phyloP scores from a whole-genome alignment of 2,329 filamentous ascomycete genomes.

The Pestalotiopsis sp. region DNA sequence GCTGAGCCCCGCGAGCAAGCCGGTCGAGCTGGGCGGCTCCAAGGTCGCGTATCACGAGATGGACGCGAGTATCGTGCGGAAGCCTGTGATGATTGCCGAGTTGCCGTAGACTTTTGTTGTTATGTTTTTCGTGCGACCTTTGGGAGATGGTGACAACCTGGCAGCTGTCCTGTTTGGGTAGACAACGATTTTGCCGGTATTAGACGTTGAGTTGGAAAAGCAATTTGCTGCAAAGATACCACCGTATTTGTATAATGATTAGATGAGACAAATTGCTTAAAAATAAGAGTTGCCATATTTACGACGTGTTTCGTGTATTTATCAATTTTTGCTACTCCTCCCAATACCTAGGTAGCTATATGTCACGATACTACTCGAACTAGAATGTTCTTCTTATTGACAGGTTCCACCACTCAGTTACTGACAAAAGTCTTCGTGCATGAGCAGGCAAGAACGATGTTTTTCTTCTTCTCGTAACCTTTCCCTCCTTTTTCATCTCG shows the following conservation, averaged over 20 bases:
- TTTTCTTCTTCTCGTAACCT: no score
- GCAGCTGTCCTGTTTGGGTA: no score
- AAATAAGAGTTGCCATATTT: background rate
- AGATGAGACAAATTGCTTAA: background rate
- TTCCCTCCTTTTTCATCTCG: no score
- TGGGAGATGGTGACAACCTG: background rate
- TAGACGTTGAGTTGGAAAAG: background rate
- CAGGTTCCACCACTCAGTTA: no score
- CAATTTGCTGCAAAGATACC: background rate
- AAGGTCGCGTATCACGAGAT: background rate
- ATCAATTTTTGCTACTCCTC: no score
- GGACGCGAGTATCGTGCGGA: background rate
- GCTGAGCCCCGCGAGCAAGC: background rate
- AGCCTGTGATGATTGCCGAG: slow-evolving; percentile 1
- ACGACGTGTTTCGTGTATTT: no score
- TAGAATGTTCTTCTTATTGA: no score
- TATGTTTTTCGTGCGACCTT: background rate
- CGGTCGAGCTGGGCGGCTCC: background rate
- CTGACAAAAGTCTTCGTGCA: no score
- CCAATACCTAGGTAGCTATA: no score
- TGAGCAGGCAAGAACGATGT: no score
- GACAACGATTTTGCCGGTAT: no score
- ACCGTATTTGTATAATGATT: background rate
- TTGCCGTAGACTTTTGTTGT: background rate
- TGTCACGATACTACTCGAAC: no score